Percentiles rank a stretch among this genome's conserved stretches.
phyloP scores from a whole-genome alignment of 1,284 basidiomycete genomes.

The Marasmius tenuissimus region DNA sequence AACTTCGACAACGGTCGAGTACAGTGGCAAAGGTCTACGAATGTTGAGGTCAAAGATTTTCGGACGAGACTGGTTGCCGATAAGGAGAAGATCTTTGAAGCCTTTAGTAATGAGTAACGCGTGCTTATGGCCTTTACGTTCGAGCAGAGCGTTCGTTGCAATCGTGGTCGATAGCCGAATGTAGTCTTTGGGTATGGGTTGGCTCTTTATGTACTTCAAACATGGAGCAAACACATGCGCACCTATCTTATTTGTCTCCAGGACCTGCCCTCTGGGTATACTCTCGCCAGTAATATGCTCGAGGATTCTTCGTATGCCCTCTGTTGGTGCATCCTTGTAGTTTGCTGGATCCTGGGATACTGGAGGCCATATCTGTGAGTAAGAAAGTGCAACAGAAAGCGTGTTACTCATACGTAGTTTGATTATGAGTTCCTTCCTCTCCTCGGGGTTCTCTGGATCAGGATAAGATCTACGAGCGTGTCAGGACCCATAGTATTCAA shows the following conservation, averaged over 20 bases:
- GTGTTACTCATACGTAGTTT: conserved; percentile 64
- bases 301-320: conserved; percentile 90
- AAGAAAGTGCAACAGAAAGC: not conserved
- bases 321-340: conserved; percentile 92
- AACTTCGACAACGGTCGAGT: conserved; percentile 82
- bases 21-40: conserved; percentile 77
- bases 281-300: conserved; percentile 72
- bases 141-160: conserved; percentile 94
- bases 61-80: conserved; percentile 92
- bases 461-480: conserved; percentile 60
- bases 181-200: conserved; percentile 58
- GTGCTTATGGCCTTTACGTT: conserved; percentile 90
- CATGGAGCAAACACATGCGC: conserved; percentile 13
- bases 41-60: conserved; percentile 89
- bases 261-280: conserved; percentile 65
- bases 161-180: conserved; percentile 94
- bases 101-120: conserved; percentile 92
- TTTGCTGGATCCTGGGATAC: conserved; percentile 87
- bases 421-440: conserved; percentile 74
- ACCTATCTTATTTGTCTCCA: conserved; percentile 87
- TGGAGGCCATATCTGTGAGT: conserved; percentile 25
- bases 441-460: conserved; percentile 56
- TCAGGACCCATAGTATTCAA: conserved; percentile 1
- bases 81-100: conserved; percentile 88
- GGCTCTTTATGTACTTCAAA: not conserved